Evolutionary conservation across 2,329 filamentous ascomycete genomes (phyloP), one percentile per base, ranked within the genome.

Genomic region (Pseudocercospora pini-densiflorae): DNA sequence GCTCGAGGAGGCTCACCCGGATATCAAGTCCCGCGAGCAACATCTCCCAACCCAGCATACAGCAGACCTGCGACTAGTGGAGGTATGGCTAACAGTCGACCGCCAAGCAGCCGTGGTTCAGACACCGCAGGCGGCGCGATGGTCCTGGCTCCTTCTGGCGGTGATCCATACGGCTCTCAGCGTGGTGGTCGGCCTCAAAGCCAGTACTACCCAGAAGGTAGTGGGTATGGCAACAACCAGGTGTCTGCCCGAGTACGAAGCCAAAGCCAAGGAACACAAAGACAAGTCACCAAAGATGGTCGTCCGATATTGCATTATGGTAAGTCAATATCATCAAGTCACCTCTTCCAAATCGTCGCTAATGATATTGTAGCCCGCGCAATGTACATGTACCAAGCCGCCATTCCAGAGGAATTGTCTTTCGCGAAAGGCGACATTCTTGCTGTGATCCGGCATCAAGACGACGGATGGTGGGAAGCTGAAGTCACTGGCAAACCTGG

Each of bases 391-490:
- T 99, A 99, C 79, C 89, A 91, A 76, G 93, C 95, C 2, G 94
- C 93, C 23, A 99, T 99, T 65, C 93, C 94, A 0, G 95, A 98
- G 77, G 96, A 99, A 80, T 83, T 99, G 21, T 91, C 91, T 14
- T 99, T 99, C 79, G 85, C 86, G 55, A 99, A 99, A 82, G 94
- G 94, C 57, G 96, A 99, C 76, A 89, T 94, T 66, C 84, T 99
- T 14, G 93, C 94, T 1, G 89, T 99, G 14, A 83, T 97, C 55
- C 87, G 94, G 67, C 88, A 97, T 75, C 95, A 99, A 80, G 95
- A 99, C 77, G 95, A 99, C 77, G 95, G 95, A 21, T 99, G 95
- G 95, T 99, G 96, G 95, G 95, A 99, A 82, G 96, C 96, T 12
- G 94, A 97, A 79, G 88, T 97, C 47, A 92, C 94, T 54, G 89